Evolutionary conservation across 73 alveolate genomes (phyloP).

Genomic region (Uronychia binucleata): DNA sequence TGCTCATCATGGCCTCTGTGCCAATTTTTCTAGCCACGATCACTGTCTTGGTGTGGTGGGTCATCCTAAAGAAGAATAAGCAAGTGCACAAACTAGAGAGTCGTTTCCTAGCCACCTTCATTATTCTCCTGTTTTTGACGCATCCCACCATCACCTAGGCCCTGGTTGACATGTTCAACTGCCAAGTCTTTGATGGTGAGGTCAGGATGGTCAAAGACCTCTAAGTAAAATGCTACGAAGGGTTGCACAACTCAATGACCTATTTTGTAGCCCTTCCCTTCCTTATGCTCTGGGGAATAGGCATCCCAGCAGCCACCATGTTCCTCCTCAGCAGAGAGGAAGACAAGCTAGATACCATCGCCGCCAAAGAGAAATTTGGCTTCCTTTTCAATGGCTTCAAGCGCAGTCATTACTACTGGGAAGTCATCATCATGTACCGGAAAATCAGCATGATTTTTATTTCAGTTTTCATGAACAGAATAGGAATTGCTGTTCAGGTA

Average conservation of each 20-base stretch:
- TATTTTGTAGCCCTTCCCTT: slow-evolving; percentile 60
- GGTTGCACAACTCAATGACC: slow-evolving; percentile 30
- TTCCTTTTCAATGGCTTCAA: slow-evolving; percentile 72
- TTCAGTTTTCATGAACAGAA: slow-evolving; percentile 66
- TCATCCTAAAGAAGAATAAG: slow-evolving; percentile 16
- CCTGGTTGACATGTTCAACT: slow-evolving; percentile 59
- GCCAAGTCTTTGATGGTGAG: slow-evolving; percentile 62
- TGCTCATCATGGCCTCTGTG: slow-evolving; percentile 34
- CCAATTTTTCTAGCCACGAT: slow-evolving; percentile 39
- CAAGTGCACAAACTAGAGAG: slow-evolving; percentile 37
- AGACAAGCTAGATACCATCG: slow-evolving; percentile 51
- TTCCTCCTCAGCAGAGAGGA: slow-evolving; percentile 41
- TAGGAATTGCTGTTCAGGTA: slow-evolving; percentile 48
- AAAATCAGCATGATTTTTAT: slow-evolving; percentile 12
- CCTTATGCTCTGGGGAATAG: slow-evolving; percentile 57
- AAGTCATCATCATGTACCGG: slow-evolving; percentile 64
- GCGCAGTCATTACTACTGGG: slow-evolving; percentile 66
- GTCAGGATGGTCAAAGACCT: slow-evolving; percentile 39
- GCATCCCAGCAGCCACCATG: slow-evolving; percentile 62
- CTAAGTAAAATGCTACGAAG: slow-evolving; percentile 49
- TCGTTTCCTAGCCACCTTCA: slow-evolving; percentile 47
- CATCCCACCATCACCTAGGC: slow-evolving; percentile 66
- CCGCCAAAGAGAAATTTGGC: slow-evolving; percentile 67
- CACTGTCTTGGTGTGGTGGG: slow-evolving; percentile 32
- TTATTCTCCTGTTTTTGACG: slow-evolving; percentile 53